phyloP scores from a whole-genome alignment of 2,329 filamentous ascomycete genomes.

The Aspergillus clavatus region DNA sequence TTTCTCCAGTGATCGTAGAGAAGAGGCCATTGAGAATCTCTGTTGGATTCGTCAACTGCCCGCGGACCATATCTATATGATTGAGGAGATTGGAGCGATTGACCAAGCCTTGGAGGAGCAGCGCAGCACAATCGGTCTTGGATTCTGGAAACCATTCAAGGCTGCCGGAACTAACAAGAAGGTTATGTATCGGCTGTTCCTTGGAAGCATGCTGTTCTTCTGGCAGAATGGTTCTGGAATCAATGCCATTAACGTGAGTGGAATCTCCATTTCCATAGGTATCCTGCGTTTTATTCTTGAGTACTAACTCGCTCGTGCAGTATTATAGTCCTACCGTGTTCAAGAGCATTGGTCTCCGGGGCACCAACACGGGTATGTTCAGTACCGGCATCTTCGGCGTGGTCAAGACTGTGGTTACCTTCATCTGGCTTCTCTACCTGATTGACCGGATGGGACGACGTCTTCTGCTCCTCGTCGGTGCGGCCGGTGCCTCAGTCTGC shows the following conservation, averaged over 20 bases:
- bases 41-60: conserved; percentile 41
- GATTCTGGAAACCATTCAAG: conserved; percentile 70
- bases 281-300: too few species aligned
- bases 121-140: conserved; percentile 58
- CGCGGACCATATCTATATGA: conserved; percentile 54
- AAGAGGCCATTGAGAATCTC: conserved; percentile 57
- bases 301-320: too few species aligned
- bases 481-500: conserved; percentile 51
- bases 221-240: conserved; percentile 75
- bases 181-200: conserved; percentile 66
- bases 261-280: too few species aligned
- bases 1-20: conserved; percentile 62
- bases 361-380: conserved; percentile 55
- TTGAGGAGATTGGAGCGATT: conserved; percentile 67
- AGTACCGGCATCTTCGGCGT: conserved; percentile 74
- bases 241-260: conserved; percentile 75
- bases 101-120: conserved; percentile 66
- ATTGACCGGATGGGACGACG: conserved; percentile 62
- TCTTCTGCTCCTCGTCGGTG: conserved; percentile 62
- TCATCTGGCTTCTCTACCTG: conserved; percentile 65
- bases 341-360: conserved; percentile 58
- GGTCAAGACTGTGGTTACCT: conserved; percentile 65
- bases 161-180: conserved; percentile 51
- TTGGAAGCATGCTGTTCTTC: conserved; percentile 69
- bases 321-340: conserved; percentile 70